Conservation (phyloP, 768 basidiomycete genomes). For the Epithele typhae region DNA sequence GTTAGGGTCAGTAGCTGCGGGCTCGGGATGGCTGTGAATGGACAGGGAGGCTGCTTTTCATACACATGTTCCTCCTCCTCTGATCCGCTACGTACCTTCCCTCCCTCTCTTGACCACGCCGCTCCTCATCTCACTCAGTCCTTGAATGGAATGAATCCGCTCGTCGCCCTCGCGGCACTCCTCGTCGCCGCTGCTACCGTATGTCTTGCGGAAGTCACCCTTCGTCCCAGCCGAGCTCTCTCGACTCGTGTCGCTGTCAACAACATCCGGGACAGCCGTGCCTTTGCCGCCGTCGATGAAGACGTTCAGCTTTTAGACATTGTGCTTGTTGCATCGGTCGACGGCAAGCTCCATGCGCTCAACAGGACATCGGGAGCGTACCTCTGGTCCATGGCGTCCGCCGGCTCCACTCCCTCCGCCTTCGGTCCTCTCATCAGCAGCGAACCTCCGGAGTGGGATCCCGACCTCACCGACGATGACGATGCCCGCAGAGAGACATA, state of each 20-base stretch:
- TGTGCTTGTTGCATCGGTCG: constrained; percentile 88
- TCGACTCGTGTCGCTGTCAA: constrained; percentile 17
- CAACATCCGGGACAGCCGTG: constrained; percentile 8
- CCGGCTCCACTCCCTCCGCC: constrained; percentile 36
- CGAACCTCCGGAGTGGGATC: constrained; percentile 52
- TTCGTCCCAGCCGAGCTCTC: constrained; percentile 18
- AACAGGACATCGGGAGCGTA: constrained; percentile 79
- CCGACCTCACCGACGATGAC: constrained; percentile 51
- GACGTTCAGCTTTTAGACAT: constrained; percentile 73
- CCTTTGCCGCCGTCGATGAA: constrained; percentile 5
- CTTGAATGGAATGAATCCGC: constrained; percentile 14
- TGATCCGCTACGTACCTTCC: too few relatives aligned
- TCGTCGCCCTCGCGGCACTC: constrained; percentile 12
- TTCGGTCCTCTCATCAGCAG: constrained; percentile 76
- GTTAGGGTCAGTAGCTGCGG: too few relatives aligned
- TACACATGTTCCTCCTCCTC: too few relatives aligned
- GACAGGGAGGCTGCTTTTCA: too few relatives aligned
- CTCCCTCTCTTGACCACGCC: too few relatives aligned
- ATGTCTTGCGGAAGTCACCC: constrained; percentile 23
- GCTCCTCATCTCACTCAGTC: background rate
- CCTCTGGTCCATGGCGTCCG: constrained; percentile 79
- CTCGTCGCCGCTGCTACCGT: constrained; percentile 18
- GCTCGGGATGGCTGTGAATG: too few relatives aligned
- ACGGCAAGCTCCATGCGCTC: constrained; percentile 92
- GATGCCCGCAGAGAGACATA: constrained; percentile 65